Evolutionary conservation across 768 basidiomycete species (phyloP).

Genomic region (Mycena metata): DNA sequence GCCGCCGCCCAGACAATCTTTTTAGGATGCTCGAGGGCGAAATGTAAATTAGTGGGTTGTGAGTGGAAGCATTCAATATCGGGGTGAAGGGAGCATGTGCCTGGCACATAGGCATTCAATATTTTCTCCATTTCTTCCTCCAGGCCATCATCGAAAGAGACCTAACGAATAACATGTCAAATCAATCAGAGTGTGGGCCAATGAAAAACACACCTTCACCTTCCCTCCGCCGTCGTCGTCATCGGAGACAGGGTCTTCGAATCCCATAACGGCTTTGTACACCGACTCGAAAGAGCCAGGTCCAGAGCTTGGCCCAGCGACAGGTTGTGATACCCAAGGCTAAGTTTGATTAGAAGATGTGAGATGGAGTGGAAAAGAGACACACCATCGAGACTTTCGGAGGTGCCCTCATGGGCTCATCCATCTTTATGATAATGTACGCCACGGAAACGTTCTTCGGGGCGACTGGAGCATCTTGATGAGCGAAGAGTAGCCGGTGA

Average conservation of each 20-base stretch:
- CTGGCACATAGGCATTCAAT: background rate
- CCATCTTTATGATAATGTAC: conserved; percentile 8
- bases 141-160: background rate
- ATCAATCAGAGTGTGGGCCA: background rate
- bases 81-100: conserved; percentile 6
- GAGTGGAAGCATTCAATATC: conserved; percentile 2
- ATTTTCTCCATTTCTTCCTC: background rate
- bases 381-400: background rate
- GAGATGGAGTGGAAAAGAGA: no score
- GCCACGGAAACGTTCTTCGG: background rate
- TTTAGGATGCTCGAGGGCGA: background rate
- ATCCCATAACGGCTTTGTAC: background rate
- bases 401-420: background rate
- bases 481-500: background rate
- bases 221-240: background rate
- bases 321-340: conserved; percentile 2
- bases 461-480: background rate
- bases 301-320: background rate
- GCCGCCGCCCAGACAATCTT: conserved; percentile 9
- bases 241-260: background rate
- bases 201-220: background rate
- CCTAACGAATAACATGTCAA: background rate
- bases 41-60: background rate
- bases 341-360: background rate
- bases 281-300: background rate